Evolutionary conservation across 23 red algal genomes (phyloP).

Genomic region (Agarophyton chilense): DNA sequence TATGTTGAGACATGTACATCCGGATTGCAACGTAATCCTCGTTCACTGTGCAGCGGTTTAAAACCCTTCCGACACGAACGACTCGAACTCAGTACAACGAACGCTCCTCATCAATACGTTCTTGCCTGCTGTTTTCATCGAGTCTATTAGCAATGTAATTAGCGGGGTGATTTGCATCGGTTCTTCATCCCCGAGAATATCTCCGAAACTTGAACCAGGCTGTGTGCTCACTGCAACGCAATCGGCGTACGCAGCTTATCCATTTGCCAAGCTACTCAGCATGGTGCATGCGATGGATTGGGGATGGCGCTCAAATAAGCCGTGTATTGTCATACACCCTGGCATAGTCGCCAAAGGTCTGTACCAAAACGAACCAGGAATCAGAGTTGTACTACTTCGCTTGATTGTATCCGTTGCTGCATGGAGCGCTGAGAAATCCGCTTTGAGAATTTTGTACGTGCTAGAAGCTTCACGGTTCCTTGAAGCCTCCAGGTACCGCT

Average conservation of each 20-base stretch:
- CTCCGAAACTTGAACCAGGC: not conserved
- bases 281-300: conserved; percentile 19
- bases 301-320: conserved; percentile 1
- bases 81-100: not conserved
- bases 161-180: conserved; percentile 46
- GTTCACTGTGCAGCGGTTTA: conserved; percentile 59
- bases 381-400: conserved; percentile 34
- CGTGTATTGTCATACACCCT: conserved; percentile 61
- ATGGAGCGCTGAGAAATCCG: conserved; percentile 19
- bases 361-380: conserved; percentile 38
- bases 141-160: not conserved
- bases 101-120: conserved; percentile 45
- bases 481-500: not conserved
- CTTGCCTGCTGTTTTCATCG: conserved; percentile 27
- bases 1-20: not conserved
- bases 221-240: not conserved
- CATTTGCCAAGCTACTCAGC: conserved; percentile 37
- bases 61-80: not conserved
- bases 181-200: conserved; percentile 29
- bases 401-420: conserved; percentile 17
- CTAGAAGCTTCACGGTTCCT: conserved; percentile 2
- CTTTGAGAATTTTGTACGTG: conserved; percentile 24
- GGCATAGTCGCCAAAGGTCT: conserved; percentile 53
- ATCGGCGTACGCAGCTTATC: conserved; percentile 43
- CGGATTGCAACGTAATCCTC: not conserved